Percentiles rank a stretch among this genome's conserved stretches.
Conservation (phyloP, 192 early-diverging fungal genomes). For the Umbelopsis vinacea region DNA sequence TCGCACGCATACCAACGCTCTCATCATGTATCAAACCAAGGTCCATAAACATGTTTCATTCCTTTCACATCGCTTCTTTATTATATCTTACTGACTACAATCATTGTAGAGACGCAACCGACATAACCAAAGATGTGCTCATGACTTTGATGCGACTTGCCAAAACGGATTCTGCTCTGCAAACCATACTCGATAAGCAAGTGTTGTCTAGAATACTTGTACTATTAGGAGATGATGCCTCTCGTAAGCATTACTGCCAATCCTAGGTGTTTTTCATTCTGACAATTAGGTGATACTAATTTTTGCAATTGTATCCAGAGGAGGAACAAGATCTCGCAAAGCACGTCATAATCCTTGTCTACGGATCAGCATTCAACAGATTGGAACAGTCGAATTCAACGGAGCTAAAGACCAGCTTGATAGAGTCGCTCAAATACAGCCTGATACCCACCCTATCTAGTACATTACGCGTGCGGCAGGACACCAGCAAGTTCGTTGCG, state of each 20-base stretch:
- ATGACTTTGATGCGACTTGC: constrained; percentile 40
- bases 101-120: constrained; percentile 33
- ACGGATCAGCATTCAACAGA: constrained; percentile 19
- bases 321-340: constrained; percentile 31
- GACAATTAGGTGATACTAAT: too few species aligned
- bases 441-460: constrained; percentile 30
- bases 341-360: constrained; percentile 25
- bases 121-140: constrained; percentile 41
- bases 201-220: constrained; percentile 31
- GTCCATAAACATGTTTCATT: constrained; percentile 25
- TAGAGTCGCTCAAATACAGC: constrained; percentile 26
- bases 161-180: constrained; percentile 29
- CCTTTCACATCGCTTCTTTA: neutral
- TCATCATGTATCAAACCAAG: constrained; percentile 36
- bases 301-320: constrained; percentile 23
- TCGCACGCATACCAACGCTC: constrained; percentile 41
- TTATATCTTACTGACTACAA: neutral
- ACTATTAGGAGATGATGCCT: neutral
- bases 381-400: constrained; percentile 24
- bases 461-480: constrained; percentile 34
- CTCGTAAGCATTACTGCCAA: neutral
- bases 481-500: constrained; percentile 40
- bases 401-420: neutral
- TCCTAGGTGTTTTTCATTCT: neutral
- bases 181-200: constrained; percentile 33